Base-by-base conservation (phyloP, 164 flowering plant genomes). In the Vitis labrusca region DNA sequence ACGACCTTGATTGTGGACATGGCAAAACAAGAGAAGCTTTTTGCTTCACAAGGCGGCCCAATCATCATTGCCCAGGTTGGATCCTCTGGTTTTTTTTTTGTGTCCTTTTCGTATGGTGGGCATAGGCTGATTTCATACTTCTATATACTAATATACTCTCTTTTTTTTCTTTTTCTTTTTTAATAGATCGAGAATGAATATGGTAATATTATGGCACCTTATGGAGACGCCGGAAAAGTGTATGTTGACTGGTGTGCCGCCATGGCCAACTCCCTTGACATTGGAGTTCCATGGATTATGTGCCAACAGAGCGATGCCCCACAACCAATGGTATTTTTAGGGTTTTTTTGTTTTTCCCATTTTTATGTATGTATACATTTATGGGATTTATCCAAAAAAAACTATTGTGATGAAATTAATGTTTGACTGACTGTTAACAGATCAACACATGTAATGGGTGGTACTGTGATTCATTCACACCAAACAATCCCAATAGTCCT, bases 361-460 rank as follows among this genome's bases (percentile, higher is more conserved):
- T 23, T 23, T 23, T 23, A 2, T 23, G 27, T 23, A 1, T 23
- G 27, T 23, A 23, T 23, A 23, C 27, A 23, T n/a, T 57, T 57
- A 29, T 59, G 7, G 30, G 7, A 17, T 57, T 61, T 23, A 50
- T 17, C 13, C n/a, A 14, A 15, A 50, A 32, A 9, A 17, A 3
- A 10, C 0, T 48, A 3, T 47, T 23, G 6, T 9, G 6, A 23
- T 23, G 14, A 30, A 19, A 0, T 17, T 50, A 3, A 7, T 23
- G 3, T 30, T 17, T 9, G 9, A 27, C 23, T 1, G 1, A 48
- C 1, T 59, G 51, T 5, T 50, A n/a, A 60, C 65, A 91, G 90
- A 81, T 92, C 27, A 80, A 89, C 61, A 85, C 96, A 2, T 91
- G 96, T 78, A 92, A 92, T 75, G 91, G 94, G 0, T 91, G 74